Evolutionary conservation across 2,329 filamentous ascomycete genomes (phyloP).

Genomic region (Aspergillus jensenii): DNA sequence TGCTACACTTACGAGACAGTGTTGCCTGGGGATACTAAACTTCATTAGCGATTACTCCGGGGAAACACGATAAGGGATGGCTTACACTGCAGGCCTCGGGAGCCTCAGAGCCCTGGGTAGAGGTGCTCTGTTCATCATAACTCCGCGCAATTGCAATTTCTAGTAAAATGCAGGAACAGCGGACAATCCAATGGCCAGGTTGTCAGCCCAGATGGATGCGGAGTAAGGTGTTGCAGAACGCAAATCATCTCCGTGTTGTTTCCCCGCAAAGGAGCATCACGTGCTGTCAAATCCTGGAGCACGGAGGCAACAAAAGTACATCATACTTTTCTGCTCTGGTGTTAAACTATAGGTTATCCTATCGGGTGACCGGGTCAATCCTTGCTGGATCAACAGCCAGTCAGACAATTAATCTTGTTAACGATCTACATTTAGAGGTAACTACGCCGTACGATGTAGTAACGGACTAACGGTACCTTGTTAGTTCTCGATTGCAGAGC

Average conservation of each 20-base stretch:
- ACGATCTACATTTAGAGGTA: not conserved
- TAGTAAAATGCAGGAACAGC: not conserved
- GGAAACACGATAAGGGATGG: not conserved
- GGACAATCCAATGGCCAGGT: not conserved
- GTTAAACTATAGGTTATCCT: not conserved
- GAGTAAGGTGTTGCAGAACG: no score
- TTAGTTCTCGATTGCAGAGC: no score
- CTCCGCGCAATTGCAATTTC: not conserved
- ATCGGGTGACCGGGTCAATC: not conserved
- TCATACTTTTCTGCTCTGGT: no score
- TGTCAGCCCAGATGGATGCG: no score
- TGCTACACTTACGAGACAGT: constrained; percentile 10
- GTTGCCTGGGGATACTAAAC: constrained; percentile 11
- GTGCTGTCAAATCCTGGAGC: not conserved
- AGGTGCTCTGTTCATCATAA: constrained; percentile 8
- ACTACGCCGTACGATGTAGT: not conserved
- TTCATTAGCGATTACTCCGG: constrained; percentile 4
- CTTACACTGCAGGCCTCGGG: constrained; percentile 10
- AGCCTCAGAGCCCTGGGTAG: constrained; percentile 5
- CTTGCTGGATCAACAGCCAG: not conserved
- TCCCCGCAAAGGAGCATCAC: not conserved
- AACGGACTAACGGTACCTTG: not conserved
- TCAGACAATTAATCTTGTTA: not conserved
- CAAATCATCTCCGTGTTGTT: not conserved
- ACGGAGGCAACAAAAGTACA: not conserved